Base-by-base conservation (phyloP, 352 stramenopile species). In the Phytopythium litorale region DNA sequence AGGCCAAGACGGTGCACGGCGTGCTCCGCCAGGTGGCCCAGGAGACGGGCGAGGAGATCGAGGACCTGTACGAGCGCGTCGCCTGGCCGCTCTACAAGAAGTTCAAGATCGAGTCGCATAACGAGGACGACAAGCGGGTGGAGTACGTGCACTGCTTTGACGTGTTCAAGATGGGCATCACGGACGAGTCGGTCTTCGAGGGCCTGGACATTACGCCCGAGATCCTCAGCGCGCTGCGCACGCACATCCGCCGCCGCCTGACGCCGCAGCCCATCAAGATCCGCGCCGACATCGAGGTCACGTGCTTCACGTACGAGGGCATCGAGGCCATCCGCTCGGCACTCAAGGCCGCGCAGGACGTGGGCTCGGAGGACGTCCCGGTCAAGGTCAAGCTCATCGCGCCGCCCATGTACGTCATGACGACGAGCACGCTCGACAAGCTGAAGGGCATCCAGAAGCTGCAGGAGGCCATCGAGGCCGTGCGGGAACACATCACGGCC, bases 341-440 rank as follows among this genome's bases (percentile, higher is more conserved):
- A 21, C 83, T 99, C 43, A 92, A 98, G 63, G 87, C 84, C n/a
- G 91, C 72, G 28, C 84, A 98, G 70, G 75, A 75, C 35, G 62
- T 89, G 30, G 88, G 89, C 53, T 92, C 84, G 45, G 91, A 98
- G 43, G 90, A 97, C 18, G 91, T 94, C 32, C 90, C 89, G 0
- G 96, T 99, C 58, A 98, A 99, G 81, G 98, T 99, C 58, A 99
- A 98, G 76, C 84, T 99, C 25, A 99, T 99, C 72, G 97, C 98
- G 38, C 97, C 98, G 33, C 98, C 98, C 16, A 98, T 99, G 79
- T 99, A 99, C 77, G 97, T 99, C 54, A 97, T 99, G 79, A 98
- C 92, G 30, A 99, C 97, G 51, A 99, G 96, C 77, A 98, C 97
- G 53, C 72, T 99, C 62, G 97, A 99, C 76, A 99, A 99, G 76